A percentile compares a stretch with the other conserved stretches of the same genome.
Evolutionary conservation across 148 eudicot species (phyloP).

Genomic region (Arbutus unedo): DNA sequence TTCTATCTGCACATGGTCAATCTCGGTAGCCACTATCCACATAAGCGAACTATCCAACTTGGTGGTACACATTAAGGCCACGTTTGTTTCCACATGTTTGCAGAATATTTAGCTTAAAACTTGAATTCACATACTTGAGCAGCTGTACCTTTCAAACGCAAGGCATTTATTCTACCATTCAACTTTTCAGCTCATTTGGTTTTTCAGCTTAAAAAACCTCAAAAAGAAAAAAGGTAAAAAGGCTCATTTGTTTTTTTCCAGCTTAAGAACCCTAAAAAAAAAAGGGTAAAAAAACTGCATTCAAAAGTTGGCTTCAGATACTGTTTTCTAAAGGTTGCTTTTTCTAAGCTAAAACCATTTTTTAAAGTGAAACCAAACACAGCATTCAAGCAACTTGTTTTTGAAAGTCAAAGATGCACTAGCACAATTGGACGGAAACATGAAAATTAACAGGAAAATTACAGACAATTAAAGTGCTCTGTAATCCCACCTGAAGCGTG

Average conservation of each 20-base stretch:
- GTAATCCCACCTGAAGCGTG: constrained; percentile 63
- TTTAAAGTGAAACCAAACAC: background rate
- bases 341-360: background rate
- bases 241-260: background rate
- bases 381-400: background rate
- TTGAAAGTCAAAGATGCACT: background rate
- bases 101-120: background rate
- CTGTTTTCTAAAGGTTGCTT: background rate
- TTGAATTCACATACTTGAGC: background rate
- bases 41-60: constrained; percentile 13
- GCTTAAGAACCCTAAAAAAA: background rate
- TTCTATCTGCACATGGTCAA: background rate
- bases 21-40: background rate
- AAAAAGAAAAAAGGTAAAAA: background rate
- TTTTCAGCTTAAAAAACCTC: background rate
- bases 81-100: background rate
- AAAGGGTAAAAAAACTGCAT: background rate
- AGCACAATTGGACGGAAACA: background rate
- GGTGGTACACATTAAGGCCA: background rate
- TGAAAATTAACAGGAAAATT: background rate
- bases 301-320: background rate
- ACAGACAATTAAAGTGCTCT: background rate
- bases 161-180: no score
- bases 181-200: background rate
- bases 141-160: no score